Evolutionary conservation across 306 rosid species (phyloP).

Genomic region (Calophaca sinica): DNA sequence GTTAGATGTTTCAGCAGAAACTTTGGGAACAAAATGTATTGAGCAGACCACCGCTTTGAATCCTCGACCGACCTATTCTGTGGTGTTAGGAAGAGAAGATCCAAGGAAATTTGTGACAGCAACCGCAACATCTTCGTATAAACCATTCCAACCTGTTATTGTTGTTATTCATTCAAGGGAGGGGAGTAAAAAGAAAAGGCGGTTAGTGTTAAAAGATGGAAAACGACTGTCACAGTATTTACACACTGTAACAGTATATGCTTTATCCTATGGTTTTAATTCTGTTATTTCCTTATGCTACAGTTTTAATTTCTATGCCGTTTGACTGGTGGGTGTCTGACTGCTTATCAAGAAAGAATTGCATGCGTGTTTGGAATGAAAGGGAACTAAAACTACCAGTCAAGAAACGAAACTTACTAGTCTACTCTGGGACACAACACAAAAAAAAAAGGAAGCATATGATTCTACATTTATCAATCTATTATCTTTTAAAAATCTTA

Average conservation of each 20-base stretch:
- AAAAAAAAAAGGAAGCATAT: too few relatives aligned
- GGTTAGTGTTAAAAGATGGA: not conserved
- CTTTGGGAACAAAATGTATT: not conserved
- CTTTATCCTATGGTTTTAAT: too few relatives aligned
- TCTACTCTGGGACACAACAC: not conserved
- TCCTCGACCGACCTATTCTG: not conserved
- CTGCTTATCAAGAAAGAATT: constrained; percentile 23
- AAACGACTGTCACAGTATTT: too few relatives aligned
- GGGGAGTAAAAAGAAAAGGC: not conserved
- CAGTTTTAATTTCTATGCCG: not conserved
- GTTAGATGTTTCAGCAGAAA: too few relatives aligned
- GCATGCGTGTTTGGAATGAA: not conserved
- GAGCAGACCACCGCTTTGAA: constrained; percentile 26
- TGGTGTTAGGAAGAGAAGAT: constrained; percentile 35
- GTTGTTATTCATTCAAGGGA: not conserved
- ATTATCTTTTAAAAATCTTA: too few relatives aligned
- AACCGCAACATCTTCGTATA: constrained; percentile 64
- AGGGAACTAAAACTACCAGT: constrained; percentile 53
- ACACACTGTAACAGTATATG: too few relatives aligned
- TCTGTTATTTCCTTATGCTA: too few relatives aligned
- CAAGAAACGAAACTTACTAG: constrained; percentile 46
- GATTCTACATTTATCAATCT: too few relatives aligned
- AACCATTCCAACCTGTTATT: constrained; percentile 72
- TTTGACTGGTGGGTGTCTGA: constrained; percentile 53
- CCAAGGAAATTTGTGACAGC: constrained; percentile 51